Evolutionary conservation across 2,329 filamentous ascomycete species (phyloP).

Genomic region (Pseudogymnoascus sp.): DNA sequence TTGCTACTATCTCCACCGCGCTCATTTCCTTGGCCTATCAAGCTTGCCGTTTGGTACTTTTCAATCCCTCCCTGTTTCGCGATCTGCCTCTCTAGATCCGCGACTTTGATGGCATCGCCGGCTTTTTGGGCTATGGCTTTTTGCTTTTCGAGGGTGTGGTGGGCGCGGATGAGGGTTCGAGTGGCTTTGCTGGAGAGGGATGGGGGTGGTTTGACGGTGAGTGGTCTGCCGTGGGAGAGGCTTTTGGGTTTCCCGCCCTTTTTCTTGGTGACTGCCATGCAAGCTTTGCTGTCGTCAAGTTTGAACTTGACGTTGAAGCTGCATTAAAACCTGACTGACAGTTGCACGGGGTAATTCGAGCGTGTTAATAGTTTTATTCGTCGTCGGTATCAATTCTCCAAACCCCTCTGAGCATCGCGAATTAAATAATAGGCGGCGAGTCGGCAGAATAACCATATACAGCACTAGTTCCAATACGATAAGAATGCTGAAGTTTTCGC

Average conservation of each 20-base stretch:
- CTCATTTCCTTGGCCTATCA: constrained; percentile 58
- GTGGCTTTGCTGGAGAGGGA: constrained; percentile 58
- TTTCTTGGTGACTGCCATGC: constrained; percentile 39
- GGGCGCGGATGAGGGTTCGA: constrained; percentile 54
- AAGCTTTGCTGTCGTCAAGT: not conserved
- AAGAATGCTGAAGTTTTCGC: not conserved
- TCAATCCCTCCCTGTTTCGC: constrained; percentile 50
- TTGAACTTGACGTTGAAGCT: not conserved
- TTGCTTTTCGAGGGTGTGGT: constrained; percentile 57
- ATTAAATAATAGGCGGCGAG: constrained; percentile 5
- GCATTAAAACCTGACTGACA: not conserved
- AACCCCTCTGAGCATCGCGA: not conserved
- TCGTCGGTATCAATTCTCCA: not conserved
- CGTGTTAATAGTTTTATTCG: not conserved
- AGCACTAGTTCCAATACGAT: not conserved
- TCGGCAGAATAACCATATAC: not conserved
- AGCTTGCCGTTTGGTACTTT: constrained; percentile 57
- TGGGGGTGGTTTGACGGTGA: constrained; percentile 39
- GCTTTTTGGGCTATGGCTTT: constrained; percentile 45
- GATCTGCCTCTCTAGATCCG: constrained; percentile 43
- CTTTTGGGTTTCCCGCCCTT: constrained; percentile 36
- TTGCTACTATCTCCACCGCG: constrained; percentile 59
- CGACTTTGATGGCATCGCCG: constrained; percentile 42
- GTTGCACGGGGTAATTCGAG: not conserved
- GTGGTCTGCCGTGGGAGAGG: constrained; percentile 46